Percentiles rank a stretch among this genome's conserved stretches.
These are phyloP conservation scores for Coix lacrymajobi DNA, from an alignment of 176 grass and related monocot genomes.

Conservation along the genomic window DNA sequence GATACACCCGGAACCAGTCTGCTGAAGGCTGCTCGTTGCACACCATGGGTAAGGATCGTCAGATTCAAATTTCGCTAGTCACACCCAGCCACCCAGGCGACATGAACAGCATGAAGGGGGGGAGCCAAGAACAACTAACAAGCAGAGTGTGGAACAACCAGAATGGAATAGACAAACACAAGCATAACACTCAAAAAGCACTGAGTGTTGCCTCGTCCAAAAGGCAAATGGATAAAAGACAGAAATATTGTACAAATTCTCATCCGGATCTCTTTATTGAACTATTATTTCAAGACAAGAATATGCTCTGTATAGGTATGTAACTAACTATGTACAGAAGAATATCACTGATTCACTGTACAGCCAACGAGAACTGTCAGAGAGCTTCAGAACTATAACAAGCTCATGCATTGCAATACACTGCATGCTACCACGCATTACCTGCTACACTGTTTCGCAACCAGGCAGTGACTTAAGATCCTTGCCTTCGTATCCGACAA, in stretches of 20 bases:
- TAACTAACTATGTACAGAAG: slow-evolving; percentile 16
- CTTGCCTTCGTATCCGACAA: background rate
- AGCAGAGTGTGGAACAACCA: background rate
- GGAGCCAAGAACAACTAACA: background rate
- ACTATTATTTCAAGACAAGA: background rate
- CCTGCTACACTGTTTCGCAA: background rate
- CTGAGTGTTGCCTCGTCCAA: background rate
- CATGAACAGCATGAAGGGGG: background rate
- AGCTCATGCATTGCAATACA: background rate
- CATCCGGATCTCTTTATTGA: background rate
- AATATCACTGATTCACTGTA: background rate
- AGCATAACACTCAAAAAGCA: background rate
- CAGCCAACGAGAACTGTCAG: background rate
- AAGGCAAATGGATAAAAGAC: background rate
- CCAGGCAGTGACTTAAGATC: background rate
- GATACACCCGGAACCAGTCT: background rate
- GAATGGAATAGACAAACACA: background rate
- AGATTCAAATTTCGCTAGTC: background rate
- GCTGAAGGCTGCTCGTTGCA: background rate
- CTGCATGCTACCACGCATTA: background rate
- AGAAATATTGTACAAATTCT: background rate
- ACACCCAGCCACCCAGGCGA: background rate
- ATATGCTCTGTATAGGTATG: background rate
- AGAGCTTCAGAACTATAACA: background rate
- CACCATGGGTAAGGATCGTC: background rate